Base-by-base conservation (phyloP, 306 rosid genomes). In the Trichosanthes truncata region DNA sequence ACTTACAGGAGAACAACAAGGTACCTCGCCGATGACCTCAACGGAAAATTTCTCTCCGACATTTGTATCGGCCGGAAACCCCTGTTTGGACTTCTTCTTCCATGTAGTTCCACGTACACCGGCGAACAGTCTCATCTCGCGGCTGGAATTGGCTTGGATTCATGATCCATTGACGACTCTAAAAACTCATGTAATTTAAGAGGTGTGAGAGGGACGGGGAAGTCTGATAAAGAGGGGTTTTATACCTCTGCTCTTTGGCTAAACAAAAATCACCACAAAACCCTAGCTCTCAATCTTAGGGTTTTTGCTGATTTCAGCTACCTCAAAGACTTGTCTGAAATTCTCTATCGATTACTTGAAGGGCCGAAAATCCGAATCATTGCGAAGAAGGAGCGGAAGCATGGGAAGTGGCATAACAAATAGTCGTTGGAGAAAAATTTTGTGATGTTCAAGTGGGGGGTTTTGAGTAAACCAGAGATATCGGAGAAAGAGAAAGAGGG, bases 251-350 rank as follows among this genome's bases (percentile, higher is more conserved):
- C 90, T 5, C 9, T 89, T 14, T 91, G 89, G 89, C 86, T 90
- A 46, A 84, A 87, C 84, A 17, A 11, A 3, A 52, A 77, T 73
- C 97, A 91, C 77, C 97, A 92, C 59, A 87, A 81, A 13, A 85
- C 96, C 29, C 87, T 91, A 0, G 88, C 84, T 0, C 61, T 48
- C 80, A 36, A 36, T 36, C 40, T 36, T 36, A 36, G 40, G 40
- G 40, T 36, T 36, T 36, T 91, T 7, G 90, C 89, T 7, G 84
- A 81, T 1, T 91, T 91, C 60, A 92, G 97, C 0, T 88, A 84
- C 83, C 83, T 89, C 81, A 89, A 91, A 69, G 97, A 91, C 66
- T 84, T 91, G 23, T 92, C 89, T 5, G 92, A 91, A 77, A 85
- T 91, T 68, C 90, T 91, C 3, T 88, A 84, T 74, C 85, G 92